phyloP scores from a whole-genome alignment of 2,329 filamentous ascomycete species.

The Phyllosticta citrichinensis region DNA sequence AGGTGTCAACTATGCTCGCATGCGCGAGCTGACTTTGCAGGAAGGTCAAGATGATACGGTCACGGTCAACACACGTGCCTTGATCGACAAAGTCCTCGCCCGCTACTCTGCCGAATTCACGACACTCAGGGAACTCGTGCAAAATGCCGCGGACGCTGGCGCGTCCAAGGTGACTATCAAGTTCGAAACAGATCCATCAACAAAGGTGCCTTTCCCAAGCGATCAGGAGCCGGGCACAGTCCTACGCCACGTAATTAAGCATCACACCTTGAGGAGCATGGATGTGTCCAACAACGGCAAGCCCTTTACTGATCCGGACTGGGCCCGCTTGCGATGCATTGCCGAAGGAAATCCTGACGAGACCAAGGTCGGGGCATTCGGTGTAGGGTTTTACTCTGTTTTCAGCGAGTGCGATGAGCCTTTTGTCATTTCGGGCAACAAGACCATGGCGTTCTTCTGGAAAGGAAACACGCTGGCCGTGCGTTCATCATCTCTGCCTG shows the following conservation, averaged over 20 bases:
- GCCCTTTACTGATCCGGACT: slow-evolving; percentile 81
- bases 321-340: slow-evolving; percentile 87
- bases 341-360: slow-evolving; percentile 99
- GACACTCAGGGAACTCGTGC: slow-evolving; percentile 80
- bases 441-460: slow-evolving; percentile 99
- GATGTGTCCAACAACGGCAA: slow-evolving; percentile 88
- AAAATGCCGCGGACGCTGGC: slow-evolving; percentile 96
- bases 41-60: slow-evolving; percentile 93
- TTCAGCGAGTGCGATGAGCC: slow-evolving; percentile 98
- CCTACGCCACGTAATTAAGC: slow-evolving; percentile 70
- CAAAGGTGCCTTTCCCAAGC: slow-evolving; percentile 58
- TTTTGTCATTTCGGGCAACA: slow-evolving; percentile 83
- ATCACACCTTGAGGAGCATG: slow-evolving; percentile 81
- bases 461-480: slow-evolving; percentile 97
- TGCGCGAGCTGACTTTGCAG: slow-evolving; percentile 81
- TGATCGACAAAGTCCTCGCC: slow-evolving; percentile 96
- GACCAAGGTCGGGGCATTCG: slow-evolving; percentile 97
- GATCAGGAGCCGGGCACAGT: slow-evolving; percentile 58
- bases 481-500: slow-evolving; percentile 65
- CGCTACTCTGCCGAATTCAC: slow-evolving; percentile 94
- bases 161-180: slow-evolving; percentile 82
- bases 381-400: slow-evolving; percentile 55
- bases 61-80: slow-evolving; percentile 88
- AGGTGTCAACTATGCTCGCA: slow-evolving; percentile 47
- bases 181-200: slow-evolving; percentile 83